Conservation (phyloP, 495 filamentous ascomycete species). For the Jackrogersella minutella region DNA sequence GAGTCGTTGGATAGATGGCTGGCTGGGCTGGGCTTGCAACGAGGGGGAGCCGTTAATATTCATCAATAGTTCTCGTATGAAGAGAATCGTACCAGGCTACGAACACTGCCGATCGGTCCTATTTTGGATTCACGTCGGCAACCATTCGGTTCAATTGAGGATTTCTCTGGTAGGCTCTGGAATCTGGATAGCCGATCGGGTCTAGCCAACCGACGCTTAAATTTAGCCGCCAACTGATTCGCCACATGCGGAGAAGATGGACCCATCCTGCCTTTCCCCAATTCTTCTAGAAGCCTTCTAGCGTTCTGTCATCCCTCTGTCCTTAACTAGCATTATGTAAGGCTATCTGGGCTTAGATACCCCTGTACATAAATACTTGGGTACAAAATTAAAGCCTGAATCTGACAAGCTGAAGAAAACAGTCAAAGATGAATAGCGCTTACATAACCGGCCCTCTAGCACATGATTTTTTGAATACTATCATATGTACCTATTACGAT, state of each 20-base stretch:
- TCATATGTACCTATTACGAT: no score
- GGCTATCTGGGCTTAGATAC: background rate
- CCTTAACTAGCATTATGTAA: conserved; percentile 13
- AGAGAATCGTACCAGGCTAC: no score
- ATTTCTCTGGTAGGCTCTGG: conserved; percentile 2
- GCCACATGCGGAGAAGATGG: conserved; percentile 27
- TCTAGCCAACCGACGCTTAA: conserved; percentile 32
- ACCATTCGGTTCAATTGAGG: conserved; percentile 39
- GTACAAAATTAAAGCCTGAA: background rate
- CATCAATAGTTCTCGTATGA: no score
- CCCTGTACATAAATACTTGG: background rate
- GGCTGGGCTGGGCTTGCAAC: no score
- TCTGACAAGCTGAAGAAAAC: conserved; percentile 1
- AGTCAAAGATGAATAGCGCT: conserved; percentile 12
- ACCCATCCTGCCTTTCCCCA: no score
- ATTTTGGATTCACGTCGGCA: conserved; percentile 23
- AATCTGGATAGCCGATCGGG: no score
- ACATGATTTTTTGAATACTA: conserved; percentile 10
- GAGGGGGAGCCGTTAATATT: background rate
- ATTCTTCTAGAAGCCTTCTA: conserved; percentile 38
- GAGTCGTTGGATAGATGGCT: background rate
- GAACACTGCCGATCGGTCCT: conserved; percentile 33
- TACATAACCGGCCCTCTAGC: conserved; percentile 27
- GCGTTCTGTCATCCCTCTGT: conserved; percentile 12
- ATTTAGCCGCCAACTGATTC: conserved; percentile 40